Percentiles rank a stretch among this genome's conserved stretches.
Conservation (phyloP, 1,284 basidiomycete genomes). For the Rhizoctonia solani region DNA sequence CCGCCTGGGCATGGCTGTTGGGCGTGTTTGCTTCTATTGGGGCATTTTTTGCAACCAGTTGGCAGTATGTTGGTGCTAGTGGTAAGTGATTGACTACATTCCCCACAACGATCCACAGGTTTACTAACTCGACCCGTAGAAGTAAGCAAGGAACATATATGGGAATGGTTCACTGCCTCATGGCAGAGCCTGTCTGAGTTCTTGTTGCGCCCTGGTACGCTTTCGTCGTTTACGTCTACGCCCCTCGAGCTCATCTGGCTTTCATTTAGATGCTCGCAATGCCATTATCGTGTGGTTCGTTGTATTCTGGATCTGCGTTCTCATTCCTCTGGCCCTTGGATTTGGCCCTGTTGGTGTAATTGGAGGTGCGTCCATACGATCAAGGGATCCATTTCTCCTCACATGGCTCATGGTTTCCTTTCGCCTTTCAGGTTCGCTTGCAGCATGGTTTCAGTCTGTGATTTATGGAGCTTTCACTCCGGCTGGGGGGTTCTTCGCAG, state of each 20-base stretch:
- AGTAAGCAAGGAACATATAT: neutral
- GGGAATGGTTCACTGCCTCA: neutral
- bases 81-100: neutral
- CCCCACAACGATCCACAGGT: neutral
- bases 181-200: conserved; percentile 12
- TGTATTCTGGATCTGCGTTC: conserved; percentile 16
- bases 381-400: no score
- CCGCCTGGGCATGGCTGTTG: conserved; percentile 9
- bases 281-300: conserved; percentile 22
- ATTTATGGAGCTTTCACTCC: conserved; percentile 29
- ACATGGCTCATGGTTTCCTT: neutral
- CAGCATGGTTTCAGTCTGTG: conserved; percentile 20
- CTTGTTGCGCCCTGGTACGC: conserved; percentile 21
- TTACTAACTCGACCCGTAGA: neutral
- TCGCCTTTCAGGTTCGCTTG: neutral
- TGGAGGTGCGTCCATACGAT: conserved; percentile 11
- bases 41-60: neutral
- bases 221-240: neutral
- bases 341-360: conserved; percentile 16
- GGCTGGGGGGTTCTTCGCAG: conserved; percentile 19
- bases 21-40: conserved; percentile 5
- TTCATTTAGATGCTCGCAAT: conserved; percentile 1
- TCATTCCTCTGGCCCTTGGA: conserved; percentile 21
- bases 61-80: neutral
- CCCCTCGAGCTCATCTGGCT: neutral